Evolutionary conservation across 2,329 filamentous ascomycete genomes (phyloP), one percentile per base, ranked within the genome.

Genomic region (Pyrenophora seminiperda): DNA sequence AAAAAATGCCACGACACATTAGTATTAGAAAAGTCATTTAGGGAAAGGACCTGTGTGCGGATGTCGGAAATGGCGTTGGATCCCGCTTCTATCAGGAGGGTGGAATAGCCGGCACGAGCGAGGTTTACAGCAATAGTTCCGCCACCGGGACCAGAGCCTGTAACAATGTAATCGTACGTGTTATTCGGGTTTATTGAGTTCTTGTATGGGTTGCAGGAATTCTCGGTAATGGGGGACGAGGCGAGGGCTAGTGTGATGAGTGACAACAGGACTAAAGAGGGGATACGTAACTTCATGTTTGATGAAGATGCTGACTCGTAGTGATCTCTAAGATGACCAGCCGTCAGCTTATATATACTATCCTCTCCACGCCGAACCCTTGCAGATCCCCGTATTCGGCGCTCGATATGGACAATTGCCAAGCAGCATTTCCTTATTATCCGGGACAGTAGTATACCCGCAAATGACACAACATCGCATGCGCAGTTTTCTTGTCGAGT

Each of bases 1-100:
- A 81, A 86, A 66, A 81, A 85, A 59, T 83, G 79, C 83, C 84
- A 80, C 4, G 79, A 81, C 1, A 79, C 76, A 29, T 34, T 24
- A 3, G 44, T 14, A 19, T 53, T 53, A 10, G 41, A 30, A 7
- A 42, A 50, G 20, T 47, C 76, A 73, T 22, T 80, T 75, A 58
- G 81, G 72, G 9, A 77, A 75, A 14, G 83, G 79, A 15, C 82
- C 74, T 27, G 78, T 72, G 50, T 81, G 75, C 59, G 76, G 41
- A 74, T 70, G 14, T 72, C 66, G 39, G 72, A 68, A 11, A 75
- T 77, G 49, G 81, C 75, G 55, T 85, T 81, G 47, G 44, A 47
- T 18, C 81, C 81, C 7, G 81, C 81, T 59, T 84, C 81, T 29
- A 84, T 76, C 3, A 85, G 75, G 11, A 85, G 76, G 2, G 81